Base-by-base conservation (phyloP, 2,329 filamentous ascomycete genomes). In the Leptographium galeiforme region DNA sequence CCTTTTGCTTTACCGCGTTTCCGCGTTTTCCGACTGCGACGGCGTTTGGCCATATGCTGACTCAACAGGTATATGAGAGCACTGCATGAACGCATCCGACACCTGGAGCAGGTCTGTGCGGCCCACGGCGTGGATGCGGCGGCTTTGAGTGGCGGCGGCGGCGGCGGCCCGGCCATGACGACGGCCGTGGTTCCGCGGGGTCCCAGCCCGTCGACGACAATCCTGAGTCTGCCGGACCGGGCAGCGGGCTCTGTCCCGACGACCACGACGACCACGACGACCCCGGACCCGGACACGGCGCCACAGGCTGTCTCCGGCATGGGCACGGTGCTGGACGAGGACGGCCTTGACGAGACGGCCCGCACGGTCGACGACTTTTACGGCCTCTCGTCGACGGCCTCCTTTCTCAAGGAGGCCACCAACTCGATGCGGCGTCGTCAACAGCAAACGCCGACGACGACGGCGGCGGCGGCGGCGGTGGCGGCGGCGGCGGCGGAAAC, bases 61-160 rank as follows among this genome's bases (percentile, higher is more conserved):
- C 41, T 14, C 18, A 14, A 39, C 18, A 56, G 55, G 13, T 56
- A 57, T 44, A 57, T 51, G 11, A 57, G 50, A 32, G 55, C 55
- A 5, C 48, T 57, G 48, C 55, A 57, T 30, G 53, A 55, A 34
- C 53, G 55, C n/a, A 57, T 57, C 43, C 55, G 55, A 10, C 38
- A 50, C 13, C 48, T 57, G 13, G 55, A 57, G 34, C 44, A 49
- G 33, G 53, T 50, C n/a, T 57, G 55, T 39, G 51, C 53, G 7
- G 11, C 38, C n/a, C 34, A 55, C 13, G 55, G 55, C 14, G 44
- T 46, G 13, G 44, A 46, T 14, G 25, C 25, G 5, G 19, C 41
- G 41, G 19, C 41, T 14, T 13, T 44, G 11, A 25, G 16, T 2
- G 30, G 30, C 30, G 13, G 11, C 13, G 30, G 30, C 30, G 13